Evolutionary conservation across 1,284 basidiomycete genomes (phyloP).

Genomic region (Pseudozyma thailandica): DNA sequence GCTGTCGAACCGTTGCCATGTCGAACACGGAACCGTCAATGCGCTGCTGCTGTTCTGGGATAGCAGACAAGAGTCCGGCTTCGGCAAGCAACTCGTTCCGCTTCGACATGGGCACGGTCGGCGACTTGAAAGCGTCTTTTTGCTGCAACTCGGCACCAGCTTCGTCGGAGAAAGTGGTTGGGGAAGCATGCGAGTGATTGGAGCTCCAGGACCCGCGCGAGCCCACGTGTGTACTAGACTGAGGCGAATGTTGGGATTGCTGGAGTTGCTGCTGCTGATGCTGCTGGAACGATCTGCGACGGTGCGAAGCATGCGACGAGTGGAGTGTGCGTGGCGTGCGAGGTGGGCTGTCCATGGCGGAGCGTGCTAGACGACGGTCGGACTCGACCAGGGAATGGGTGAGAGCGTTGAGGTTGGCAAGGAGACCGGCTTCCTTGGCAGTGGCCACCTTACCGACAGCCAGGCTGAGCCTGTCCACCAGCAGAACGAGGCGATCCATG

Average conservation of each 20-base stretch:
- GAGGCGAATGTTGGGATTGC: constrained; percentile 18
- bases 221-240: constrained; percentile 10
- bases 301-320: constrained; percentile 9
- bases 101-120: constrained; percentile 1
- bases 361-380: constrained; percentile 18
- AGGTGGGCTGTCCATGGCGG: constrained; percentile 27
- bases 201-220: constrained; percentile 35
- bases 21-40: constrained; percentile 30
- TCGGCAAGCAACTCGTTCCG: constrained; percentile 11
- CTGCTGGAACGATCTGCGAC: constrained; percentile 19
- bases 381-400: constrained; percentile 17
- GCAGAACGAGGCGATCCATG: constrained; percentile 31
- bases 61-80: constrained; percentile 8
- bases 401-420: constrained; percentile 18
- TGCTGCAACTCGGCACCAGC: constrained; percentile 12
- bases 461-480: constrained; percentile 25
- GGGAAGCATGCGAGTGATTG: constrained; percentile 14
- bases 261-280: constrained; percentile 1
- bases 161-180: constrained; percentile 33
- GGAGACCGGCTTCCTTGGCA: constrained; percentile 13
- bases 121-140: constrained; percentile 3
- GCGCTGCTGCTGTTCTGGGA: constrained; percentile 24
- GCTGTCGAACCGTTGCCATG: constrained; percentile 26
- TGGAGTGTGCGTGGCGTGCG: constrained; percentile 19
- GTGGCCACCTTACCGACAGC: constrained; percentile 1